Percentiles rank a stretch among this genome's conserved stretches.
Conservation (phyloP, 345 rosid species). For the Eucalyptus paniculata region DNA sequence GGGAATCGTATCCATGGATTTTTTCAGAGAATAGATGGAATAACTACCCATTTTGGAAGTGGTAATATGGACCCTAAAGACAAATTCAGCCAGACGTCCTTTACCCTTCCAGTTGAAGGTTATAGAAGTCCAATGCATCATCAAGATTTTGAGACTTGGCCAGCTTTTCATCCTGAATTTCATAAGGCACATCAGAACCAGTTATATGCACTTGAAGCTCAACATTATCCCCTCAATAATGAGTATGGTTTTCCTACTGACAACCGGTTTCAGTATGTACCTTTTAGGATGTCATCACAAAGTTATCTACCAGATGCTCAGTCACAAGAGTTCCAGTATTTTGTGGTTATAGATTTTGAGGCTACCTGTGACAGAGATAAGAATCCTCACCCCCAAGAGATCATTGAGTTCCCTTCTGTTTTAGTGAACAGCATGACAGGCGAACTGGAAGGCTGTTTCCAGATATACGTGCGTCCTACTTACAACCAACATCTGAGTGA, state of each 20-base stretch:
- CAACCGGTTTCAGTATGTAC: constrained; percentile 6
- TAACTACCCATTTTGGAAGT: background rate
- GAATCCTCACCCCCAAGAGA: constrained; percentile 39
- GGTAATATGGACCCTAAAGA: background rate
- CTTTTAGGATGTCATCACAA: constrained; percentile 6
- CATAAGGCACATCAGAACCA: constrained; percentile 5
- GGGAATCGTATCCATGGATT: constrained; percentile 8
- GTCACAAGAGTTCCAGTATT: constrained; percentile 22
- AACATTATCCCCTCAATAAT: background rate
- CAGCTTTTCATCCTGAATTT: constrained; percentile 1
- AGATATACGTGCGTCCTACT: constrained; percentile 40
- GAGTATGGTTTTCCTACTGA: constrained; percentile 5
- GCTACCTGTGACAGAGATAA: constrained; percentile 39
- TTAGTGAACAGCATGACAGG: constrained; percentile 30
- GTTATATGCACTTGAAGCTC: constrained; percentile 1
- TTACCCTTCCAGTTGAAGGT: background rate
- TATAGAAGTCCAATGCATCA: background rate
- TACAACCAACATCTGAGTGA: constrained; percentile 28
- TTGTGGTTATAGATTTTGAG: constrained; percentile 49
- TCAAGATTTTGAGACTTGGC: background rate
- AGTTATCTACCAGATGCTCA: constrained; percentile 2
- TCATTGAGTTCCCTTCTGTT: constrained; percentile 44
- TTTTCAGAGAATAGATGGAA: background rate
- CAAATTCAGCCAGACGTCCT: background rate
- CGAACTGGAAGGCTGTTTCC: constrained; percentile 32